These are phyloP conservation scores for Trichoderma guizhouense DNA, from an alignment of 2,329 filamentous ascomycete species.

Conservation along the genomic window DNA sequence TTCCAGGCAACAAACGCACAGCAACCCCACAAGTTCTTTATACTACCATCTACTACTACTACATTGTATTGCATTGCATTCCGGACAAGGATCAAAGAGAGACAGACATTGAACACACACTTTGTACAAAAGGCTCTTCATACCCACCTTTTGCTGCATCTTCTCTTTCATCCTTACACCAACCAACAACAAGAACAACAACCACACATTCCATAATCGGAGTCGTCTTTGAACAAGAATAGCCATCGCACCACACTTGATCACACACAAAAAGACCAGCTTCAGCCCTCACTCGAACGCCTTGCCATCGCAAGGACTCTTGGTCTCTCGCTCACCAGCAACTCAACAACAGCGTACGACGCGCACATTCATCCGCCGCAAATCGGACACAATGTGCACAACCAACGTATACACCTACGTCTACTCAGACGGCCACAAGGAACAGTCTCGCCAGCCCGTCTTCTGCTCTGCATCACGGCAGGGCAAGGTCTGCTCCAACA, in stretches of 20 bases:
- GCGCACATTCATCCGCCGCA: constrained; percentile 6
- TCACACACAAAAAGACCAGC: not conserved
- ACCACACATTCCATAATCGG: not conserved
- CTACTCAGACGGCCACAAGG: constrained; percentile 43
- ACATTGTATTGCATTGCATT: not conserved
- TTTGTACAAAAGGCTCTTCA: constrained; percentile 11
- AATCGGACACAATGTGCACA: constrained; percentile 47
- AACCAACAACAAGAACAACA: constrained; percentile 10
- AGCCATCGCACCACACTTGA: not conserved
- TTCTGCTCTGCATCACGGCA: constrained; percentile 40
- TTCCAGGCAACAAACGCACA: constrained; percentile 19
- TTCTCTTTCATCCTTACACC: constrained; percentile 7
- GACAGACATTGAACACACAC: not conserved
- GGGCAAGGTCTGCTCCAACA: constrained; percentile 41
- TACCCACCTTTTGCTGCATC: not conserved
- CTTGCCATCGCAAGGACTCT: not conserved
- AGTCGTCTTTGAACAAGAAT: not conserved
- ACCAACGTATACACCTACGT: constrained; percentile 46
- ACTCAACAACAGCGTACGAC: not conserved
- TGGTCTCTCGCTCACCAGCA: not conserved
- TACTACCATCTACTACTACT: not conserved
- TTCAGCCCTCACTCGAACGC: not conserved
- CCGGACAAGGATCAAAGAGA: constrained; percentile 5
- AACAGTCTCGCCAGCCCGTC: constrained; percentile 34
- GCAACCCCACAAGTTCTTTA: constrained; percentile 8